Conservation (phyloP, 2,329 filamentous ascomycete genomes). For the Fusarium tjaetaba region DNA sequence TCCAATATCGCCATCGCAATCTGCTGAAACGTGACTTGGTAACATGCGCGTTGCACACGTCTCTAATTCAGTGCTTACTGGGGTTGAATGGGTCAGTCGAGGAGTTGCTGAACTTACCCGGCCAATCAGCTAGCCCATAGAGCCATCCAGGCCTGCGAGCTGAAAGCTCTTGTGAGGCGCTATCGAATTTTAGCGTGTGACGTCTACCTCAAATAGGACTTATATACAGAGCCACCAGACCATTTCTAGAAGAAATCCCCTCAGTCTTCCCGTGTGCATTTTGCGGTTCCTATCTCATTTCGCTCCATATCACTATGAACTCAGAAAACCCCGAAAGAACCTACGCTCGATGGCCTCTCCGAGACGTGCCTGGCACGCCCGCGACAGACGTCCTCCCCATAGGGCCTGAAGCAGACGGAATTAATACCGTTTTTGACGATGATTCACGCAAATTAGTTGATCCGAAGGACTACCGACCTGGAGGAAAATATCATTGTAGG, state of each 20-base stretch:
- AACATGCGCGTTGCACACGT: fast-evolving
- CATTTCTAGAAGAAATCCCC: neutral
- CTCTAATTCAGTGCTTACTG: neutral
- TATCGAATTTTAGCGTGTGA: neutral
- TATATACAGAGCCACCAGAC: neutral
- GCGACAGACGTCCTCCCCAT: neutral
- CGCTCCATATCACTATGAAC: neutral
- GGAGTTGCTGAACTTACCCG: neutral
- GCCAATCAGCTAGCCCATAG: fast-evolving
- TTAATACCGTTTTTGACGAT: fast-evolving
- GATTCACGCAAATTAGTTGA: neutral
- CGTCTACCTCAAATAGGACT: neutral
- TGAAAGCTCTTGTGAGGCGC: neutral
- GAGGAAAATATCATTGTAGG: neutral
- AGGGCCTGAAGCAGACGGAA: neutral
- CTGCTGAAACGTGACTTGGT: too few relatives aligned
- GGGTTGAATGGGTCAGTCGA: neutral
- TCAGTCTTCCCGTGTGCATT: fast-evolving
- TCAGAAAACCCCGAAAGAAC: neutral
- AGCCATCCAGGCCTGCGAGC: fast-evolving
- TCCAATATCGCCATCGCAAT: neutral
- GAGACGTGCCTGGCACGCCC: neutral
- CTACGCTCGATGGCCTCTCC: neutral
- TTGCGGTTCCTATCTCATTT: fast-evolving
- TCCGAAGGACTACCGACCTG: neutral